Evolutionary conservation across 805 yeast genomes (phyloP).

Genomic region (Yarrowia keelungensis): DNA sequence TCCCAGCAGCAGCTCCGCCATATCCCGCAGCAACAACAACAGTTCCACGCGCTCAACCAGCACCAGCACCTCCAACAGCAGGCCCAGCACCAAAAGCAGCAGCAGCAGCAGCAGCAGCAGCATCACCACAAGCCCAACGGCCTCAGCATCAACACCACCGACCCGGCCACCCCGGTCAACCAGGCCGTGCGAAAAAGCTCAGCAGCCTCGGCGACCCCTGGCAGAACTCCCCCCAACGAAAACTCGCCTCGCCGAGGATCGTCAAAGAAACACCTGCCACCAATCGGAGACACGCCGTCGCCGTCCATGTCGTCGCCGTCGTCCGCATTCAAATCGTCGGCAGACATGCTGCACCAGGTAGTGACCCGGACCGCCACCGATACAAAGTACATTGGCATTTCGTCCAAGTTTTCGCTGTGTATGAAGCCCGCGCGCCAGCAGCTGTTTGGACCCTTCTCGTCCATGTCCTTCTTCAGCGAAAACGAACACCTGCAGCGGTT

Average conservation of each 20-base stretch:
- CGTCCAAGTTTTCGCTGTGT: slow-evolving; percentile 36
- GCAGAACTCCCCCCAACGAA: slow-evolving; percentile 29
- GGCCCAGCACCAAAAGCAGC: not conserved
- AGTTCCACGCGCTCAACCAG: slow-evolving; percentile 30
- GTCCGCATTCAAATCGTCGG: slow-evolving; percentile 23
- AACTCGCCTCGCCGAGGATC: slow-evolving; percentile 26
- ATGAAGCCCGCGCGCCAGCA: slow-evolving; percentile 37
- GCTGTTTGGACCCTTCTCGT: slow-evolving; percentile 37
- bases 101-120: slow-evolving; percentile 4
- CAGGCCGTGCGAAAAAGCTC: slow-evolving; percentile 13
- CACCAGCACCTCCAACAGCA: slow-evolving; percentile 2
- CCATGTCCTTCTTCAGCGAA: slow-evolving; percentile 38
- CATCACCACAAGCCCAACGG: slow-evolving; percentile 20
- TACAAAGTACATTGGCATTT: slow-evolving; percentile 31
- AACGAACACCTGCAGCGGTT: slow-evolving; percentile 37
- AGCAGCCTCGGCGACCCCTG: not conserved
- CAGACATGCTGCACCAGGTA: slow-evolving; percentile 32
- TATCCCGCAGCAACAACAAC: slow-evolving; percentile 7
- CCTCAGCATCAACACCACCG: slow-evolving; percentile 15
- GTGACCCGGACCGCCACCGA: slow-evolving; percentile 25
- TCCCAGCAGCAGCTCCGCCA: slow-evolving; percentile 4
- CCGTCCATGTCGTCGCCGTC: slow-evolving; percentile 34
- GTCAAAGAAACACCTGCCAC: slow-evolving; percentile 25
- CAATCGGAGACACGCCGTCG: slow-evolving; percentile 33
- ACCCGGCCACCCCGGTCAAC: slow-evolving; percentile 22